phyloP scores from a whole-genome alignment of 768 basidiomycete genomes.

The Lentinula boryana region DNA sequence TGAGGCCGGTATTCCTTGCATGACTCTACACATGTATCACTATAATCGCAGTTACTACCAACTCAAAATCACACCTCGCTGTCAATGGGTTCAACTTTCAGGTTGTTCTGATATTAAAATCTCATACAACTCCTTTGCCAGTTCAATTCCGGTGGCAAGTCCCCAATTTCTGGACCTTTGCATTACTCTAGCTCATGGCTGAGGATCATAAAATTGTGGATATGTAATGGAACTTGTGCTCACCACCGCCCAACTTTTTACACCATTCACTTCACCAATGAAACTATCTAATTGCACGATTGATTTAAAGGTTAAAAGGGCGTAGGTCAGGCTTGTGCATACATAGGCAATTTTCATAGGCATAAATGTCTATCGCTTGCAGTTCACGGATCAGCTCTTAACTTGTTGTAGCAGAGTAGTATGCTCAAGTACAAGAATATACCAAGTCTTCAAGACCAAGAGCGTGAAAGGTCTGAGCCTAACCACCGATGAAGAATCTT shows the following conservation, averaged over 20 bases:
- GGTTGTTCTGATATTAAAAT: too few relatives aligned
- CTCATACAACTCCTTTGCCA: too few relatives aligned
- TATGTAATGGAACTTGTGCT: neutral
- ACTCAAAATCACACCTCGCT: too few relatives aligned
- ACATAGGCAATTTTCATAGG: neutral
- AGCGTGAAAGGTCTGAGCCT: too few relatives aligned
- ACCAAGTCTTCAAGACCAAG: too few relatives aligned
- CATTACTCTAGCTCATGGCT: too few relatives aligned
- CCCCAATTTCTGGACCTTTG: too few relatives aligned
- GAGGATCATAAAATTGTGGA: neutral
- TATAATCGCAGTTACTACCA: too few relatives aligned
- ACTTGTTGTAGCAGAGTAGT: neutral
- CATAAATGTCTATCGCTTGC: neutral
- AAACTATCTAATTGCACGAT: neutral
- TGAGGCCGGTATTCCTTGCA: too few relatives aligned
- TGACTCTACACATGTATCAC: too few relatives aligned
- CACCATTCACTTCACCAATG: neutral
- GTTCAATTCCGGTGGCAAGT: too few relatives aligned
- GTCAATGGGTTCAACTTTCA: too few relatives aligned
- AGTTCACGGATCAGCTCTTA: neutral
- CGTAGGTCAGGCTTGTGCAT: neutral
- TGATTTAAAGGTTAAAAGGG: neutral
- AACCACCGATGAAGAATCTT: neutral
- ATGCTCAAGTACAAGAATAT: neutral
- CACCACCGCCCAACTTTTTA: neutral